These are phyloP conservation scores for Purshia tridentata DNA, from an alignment of 306 rosid species.

Conservation along the genomic window DNA sequence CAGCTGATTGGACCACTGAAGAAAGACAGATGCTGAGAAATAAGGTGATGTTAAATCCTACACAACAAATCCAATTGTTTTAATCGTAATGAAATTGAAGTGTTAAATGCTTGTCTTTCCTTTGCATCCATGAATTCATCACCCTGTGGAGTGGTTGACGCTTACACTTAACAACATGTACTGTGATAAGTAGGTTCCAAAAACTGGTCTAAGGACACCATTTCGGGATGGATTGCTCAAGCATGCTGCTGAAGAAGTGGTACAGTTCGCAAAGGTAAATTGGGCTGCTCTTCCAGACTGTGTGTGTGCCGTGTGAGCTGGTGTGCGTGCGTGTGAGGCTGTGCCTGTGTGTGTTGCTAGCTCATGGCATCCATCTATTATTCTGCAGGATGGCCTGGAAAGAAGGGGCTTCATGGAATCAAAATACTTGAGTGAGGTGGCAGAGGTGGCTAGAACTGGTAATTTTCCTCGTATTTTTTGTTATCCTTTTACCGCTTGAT, in stretches of 20 bases:
- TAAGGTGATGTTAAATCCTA: slow-evolving; percentile 55
- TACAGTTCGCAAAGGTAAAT: slow-evolving; percentile 51
- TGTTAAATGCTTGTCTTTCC: neutral
- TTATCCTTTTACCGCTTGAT: no score
- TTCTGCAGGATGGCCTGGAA: slow-evolving; percentile 83
- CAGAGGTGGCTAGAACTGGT: slow-evolving; percentile 92
- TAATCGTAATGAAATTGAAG: neutral
- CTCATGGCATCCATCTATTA: slow-evolving; percentile 6
- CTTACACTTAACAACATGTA: neutral
- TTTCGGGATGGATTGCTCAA: slow-evolving; percentile 56
- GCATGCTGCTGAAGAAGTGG: slow-evolving; percentile 61
- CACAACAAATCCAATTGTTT: neutral
- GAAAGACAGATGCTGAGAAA: slow-evolving; percentile 90
- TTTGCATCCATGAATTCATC: slow-evolving; percentile 6
- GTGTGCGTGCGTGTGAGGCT: slow-evolving; percentile 11
- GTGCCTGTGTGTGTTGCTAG: neutral
- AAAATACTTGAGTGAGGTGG: slow-evolving; percentile 84
- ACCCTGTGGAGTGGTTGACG: neutral
- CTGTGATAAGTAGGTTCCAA: slow-evolving; percentile 21
- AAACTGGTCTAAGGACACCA: slow-evolving; percentile 54
- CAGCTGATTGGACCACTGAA: slow-evolving; percentile 86
- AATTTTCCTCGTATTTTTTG: no score
- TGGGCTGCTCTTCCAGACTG: slow-evolving; percentile 3
- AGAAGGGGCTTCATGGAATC: slow-evolving; percentile 90
- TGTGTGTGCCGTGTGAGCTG: no score